A percentile compares a stretch with the other conserved stretches of the same genome.
These are phyloP conservation scores for Amaranthus tricolor DNA, from an alignment of 179 eudicot genomes.

Conservation along the genomic window DNA sequence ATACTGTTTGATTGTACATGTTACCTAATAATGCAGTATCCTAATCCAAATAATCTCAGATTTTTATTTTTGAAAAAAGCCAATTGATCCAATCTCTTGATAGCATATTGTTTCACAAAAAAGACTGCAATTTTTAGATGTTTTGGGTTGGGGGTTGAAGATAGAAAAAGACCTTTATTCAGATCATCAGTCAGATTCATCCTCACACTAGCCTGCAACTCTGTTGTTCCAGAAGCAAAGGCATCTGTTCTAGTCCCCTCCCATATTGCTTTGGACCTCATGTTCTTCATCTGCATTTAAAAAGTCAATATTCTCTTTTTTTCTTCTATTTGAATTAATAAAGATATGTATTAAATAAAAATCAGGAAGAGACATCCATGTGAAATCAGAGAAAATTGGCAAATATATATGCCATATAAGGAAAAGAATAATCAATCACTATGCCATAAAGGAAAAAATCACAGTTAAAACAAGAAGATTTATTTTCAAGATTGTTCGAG, in stretches of 20 bases:
- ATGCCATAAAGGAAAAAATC: conserved; percentile 12
- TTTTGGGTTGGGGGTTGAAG: background rate
- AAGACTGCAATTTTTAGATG: background rate
- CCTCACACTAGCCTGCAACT: conserved; percentile 27
- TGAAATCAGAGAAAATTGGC: too few relatives aligned
- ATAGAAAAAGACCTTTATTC: conserved; percentile 27
- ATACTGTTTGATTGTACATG: background rate
- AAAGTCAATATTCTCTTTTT: background rate
- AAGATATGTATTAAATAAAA: too few relatives aligned
- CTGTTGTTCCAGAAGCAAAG: conserved; percentile 28
- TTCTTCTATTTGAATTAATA: too few relatives aligned
- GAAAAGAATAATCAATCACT: background rate
- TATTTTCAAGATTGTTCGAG: too few relatives aligned
- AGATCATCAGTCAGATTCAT: conserved; percentile 17
- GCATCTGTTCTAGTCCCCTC: conserved; percentile 27
- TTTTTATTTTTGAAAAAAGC: background rate
- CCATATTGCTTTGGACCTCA: conserved; percentile 29
- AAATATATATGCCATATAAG: too few relatives aligned
- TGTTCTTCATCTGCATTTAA: conserved; percentile 39
- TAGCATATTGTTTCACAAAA: too few relatives aligned
- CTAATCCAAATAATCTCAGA: background rate
- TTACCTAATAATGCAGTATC: background rate
- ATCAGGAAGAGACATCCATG: too few relatives aligned
- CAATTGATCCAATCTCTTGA: too few relatives aligned
- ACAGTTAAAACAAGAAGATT: too few relatives aligned